Evolutionary conservation across 306 rosid genomes (phyloP), one percentile per base, ranked within the genome.

Genomic region (Cicer yamashitae): DNA sequence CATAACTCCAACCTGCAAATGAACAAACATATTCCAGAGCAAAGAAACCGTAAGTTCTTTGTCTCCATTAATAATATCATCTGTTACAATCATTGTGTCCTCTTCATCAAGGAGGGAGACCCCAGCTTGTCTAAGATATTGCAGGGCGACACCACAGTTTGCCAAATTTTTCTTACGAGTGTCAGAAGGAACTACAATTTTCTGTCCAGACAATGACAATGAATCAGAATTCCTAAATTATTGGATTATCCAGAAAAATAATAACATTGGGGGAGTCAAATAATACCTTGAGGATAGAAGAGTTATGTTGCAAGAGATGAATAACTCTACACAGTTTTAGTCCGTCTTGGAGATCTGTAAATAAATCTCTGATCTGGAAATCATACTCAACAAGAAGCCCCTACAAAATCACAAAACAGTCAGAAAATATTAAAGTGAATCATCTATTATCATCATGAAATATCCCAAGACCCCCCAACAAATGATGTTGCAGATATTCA

Each of bases 1-100:
- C 66, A 47, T 56, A 71, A 25, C 44, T 39, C 22, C 41, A 72
- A 87, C 98, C 97, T 94, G 98, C 82, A 94, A 78, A 69, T 84
- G 91, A 51, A 91, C 93, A 77, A 94, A 91, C 82, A 90, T 84
- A 64, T 94, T 94, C 93, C 97, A 94, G 43, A 94, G 93, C 88
- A 94, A 87, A 54, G 94, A 87, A 57, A 91, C 75, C 74, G 86
- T 84, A 53, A 94, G 91, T 84, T 94, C 97, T 84, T 86, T 91
- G 70, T 94, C 98, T 59, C 97, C 90, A 68, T 82, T 73, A 57
- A 83, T 88, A 73, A 94, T 80, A 84, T 91, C 98, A 59, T 87
- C 94, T 48, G 84, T 87, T 74, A 50, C 72, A 72, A 91, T 87
- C 84, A 69, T 86, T 78, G 83, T 72, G 80, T 77, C 94, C 77